phyloP scores from a whole-genome alignment of 176 grass and related monocot genomes.

The Aegilops sharonensis region DNA sequence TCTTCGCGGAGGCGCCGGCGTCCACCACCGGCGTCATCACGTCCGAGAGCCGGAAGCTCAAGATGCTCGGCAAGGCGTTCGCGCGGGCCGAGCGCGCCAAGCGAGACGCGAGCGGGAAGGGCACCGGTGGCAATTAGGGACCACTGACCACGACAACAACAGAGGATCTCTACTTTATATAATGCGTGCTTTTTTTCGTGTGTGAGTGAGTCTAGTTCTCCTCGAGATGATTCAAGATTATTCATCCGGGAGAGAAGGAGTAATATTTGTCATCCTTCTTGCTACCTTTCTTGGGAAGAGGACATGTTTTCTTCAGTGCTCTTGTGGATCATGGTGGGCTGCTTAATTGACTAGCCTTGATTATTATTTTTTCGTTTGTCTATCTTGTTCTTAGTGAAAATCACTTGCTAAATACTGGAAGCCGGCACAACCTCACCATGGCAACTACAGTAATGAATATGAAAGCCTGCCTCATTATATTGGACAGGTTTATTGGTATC shows the following conservation, averaged over 20 bases:
- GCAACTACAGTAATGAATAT: background rate
- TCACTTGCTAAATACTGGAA: background rate
- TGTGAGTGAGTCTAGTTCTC: slow-evolving; percentile 2
- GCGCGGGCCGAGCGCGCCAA: slow-evolving; percentile 14
- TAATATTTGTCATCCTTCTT: slow-evolving; percentile 17
- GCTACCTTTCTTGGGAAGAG: background rate
- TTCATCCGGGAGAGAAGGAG: slow-evolving; percentile 78
- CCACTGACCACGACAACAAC: background rate
- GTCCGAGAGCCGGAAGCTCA: slow-evolving; percentile 52
- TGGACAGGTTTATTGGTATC: background rate
- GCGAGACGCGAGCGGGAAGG: slow-evolving; percentile 1
- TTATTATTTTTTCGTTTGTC: background rate
- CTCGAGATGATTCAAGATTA: slow-evolving; percentile 74
- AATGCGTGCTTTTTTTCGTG: background rate
- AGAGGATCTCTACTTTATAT: too few species aligned
- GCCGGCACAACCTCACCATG: background rate
- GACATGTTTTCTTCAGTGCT: slow-evolving; percentile 15
- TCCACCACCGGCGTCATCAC: slow-evolving; percentile 69
- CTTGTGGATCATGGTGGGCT: background rate
- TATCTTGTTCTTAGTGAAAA: background rate
- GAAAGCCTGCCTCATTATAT: slow-evolving; percentile 5
- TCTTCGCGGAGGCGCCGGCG: slow-evolving; percentile 44
- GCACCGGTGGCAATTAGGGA: background rate
- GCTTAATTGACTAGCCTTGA: background rate
- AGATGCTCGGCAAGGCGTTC: slow-evolving; percentile 40